Percentiles rank a stretch among this genome's conserved stretches.
phyloP scores from a whole-genome alignment of 169 alveolate genomes.

The Cryptosporidium sp. region DNA sequence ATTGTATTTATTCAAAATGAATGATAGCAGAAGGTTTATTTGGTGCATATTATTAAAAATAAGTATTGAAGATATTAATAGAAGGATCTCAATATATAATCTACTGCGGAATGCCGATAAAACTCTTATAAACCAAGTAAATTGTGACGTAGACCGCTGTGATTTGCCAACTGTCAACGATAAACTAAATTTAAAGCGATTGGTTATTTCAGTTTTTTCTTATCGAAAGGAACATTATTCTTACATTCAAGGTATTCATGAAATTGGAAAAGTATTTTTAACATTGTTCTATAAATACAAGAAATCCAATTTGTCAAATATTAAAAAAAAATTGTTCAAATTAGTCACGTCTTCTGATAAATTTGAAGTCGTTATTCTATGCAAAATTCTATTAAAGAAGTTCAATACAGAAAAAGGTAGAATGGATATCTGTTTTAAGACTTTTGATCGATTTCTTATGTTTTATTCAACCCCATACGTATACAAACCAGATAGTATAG shows the following conservation, averaged over 20 bases:
- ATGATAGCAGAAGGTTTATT: slow-evolving; percentile 1
- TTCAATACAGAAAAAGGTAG: slow-evolving; percentile 20
- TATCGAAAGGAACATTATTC: slow-evolving; percentile 9
- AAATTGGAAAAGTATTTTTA: slow-evolving; percentile 48
- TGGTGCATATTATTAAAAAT: slow-evolving; percentile 51
- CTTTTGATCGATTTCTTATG: slow-evolving; percentile 42
- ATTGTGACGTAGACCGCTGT: slow-evolving; percentile 71
- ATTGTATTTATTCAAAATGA: not conserved
- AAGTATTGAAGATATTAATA: slow-evolving; percentile 12
- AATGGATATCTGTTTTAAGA: slow-evolving; percentile 43
- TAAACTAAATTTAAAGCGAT: slow-evolving; percentile 6
- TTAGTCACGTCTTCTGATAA: not conserved
- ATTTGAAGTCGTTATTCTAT: not conserved
- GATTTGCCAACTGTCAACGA: not conserved
- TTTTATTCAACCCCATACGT: slow-evolving; percentile 24
- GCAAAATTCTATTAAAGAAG: not conserved
- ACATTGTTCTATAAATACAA: slow-evolving; percentile 1
- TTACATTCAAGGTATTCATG: slow-evolving; percentile 70
- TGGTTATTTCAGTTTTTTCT: slow-evolving; percentile 34
- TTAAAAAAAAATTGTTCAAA: not conserved
- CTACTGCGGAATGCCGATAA: slow-evolving; percentile 27
- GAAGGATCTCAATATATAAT: not conserved
- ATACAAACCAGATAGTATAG: slow-evolving; percentile 2
- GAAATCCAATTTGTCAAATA: not conserved
- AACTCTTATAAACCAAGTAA: slow-evolving; percentile 24